Evolutionary conservation across 305 asterid species (phyloP).

Genomic region (Plantago rigida): DNA sequence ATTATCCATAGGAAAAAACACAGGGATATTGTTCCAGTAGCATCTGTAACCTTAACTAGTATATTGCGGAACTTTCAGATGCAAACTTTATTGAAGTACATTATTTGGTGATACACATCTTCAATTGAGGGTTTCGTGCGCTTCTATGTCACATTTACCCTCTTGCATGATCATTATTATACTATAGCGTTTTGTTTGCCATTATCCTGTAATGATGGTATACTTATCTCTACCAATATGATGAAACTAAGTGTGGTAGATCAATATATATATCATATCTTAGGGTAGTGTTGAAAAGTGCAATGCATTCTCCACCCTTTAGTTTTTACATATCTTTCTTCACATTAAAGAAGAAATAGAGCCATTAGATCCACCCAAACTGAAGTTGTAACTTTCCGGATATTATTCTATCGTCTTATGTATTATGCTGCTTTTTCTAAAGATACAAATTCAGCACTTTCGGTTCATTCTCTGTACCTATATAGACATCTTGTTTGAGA

Average conservation of each 20-base stretch:
- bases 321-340: not conserved
- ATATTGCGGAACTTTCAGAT: conserved; percentile 13
- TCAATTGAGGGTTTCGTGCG: conserved; percentile 15
- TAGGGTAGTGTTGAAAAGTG: conserved; percentile 17
- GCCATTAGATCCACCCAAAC: conserved; percentile 2
- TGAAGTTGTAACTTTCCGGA: conserved; percentile 19
- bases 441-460: conserved; percentile 9
- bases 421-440: not conserved
- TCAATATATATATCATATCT: not conserved
- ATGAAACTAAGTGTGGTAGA: not conserved
- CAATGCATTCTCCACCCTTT: conserved; percentile 6
- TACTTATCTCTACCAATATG: conserved; percentile 14
- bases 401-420: conserved; percentile 15
- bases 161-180: conserved; percentile 9
- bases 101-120: conserved; percentile 6
- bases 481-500: conserved; percentile 21
- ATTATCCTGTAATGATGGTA: not conserved
- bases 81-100: conserved; percentile 11
- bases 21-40: not conserved
- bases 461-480: conserved; percentile 12
- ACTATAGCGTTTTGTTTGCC: conserved; percentile 4
- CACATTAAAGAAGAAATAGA: conserved; percentile 1
- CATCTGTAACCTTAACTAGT: conserved; percentile 20
- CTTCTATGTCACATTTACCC: conserved; percentile 12
- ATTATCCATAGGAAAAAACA: not conserved